Evolutionary conservation across 139 green algal genomes (phyloP).

Genomic region (Microglena sp.): DNA sequence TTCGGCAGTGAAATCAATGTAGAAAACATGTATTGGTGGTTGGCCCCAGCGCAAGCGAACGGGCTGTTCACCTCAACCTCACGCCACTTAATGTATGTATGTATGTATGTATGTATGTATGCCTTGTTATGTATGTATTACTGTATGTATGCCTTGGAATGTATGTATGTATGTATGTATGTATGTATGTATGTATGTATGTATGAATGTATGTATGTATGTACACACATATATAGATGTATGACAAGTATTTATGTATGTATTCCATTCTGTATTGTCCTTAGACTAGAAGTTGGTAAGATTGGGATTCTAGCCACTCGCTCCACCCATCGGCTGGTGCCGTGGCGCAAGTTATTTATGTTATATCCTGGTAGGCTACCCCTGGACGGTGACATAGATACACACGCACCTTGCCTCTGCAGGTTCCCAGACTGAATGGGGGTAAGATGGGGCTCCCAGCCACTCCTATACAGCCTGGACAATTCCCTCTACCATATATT

Average conservation of each 20-base stretch:
- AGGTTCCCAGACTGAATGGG: neutral
- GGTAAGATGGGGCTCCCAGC: neutral
- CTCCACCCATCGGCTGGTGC: neutral
- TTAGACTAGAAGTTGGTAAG: neutral
- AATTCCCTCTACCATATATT: neutral
- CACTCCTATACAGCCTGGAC: neutral
- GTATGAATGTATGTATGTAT: slow-evolving; percentile 7
- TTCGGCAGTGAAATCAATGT: no score
- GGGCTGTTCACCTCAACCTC: no score
- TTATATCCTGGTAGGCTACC: no score
- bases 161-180: slow-evolving; percentile 8
- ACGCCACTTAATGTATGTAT: no score
- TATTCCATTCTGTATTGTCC: neutral
- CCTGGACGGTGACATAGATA: no score
- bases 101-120: no score
- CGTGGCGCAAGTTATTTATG: neutral
- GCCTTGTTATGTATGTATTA: neutral
- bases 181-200: slow-evolving; percentile 5
- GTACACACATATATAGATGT: neutral
- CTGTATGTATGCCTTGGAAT: neutral
- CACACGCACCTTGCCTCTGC: neutral
- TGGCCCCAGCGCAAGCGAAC: no score
- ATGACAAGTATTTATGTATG: slow-evolving; percentile 1
- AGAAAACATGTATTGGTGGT: no score
- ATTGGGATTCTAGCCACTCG: neutral